A percentile compares a stretch with the other conserved stretches of the same genome.
Conservation (phyloP, 345 rosid genomes). For the Arabidopsis thaliana region DNA sequence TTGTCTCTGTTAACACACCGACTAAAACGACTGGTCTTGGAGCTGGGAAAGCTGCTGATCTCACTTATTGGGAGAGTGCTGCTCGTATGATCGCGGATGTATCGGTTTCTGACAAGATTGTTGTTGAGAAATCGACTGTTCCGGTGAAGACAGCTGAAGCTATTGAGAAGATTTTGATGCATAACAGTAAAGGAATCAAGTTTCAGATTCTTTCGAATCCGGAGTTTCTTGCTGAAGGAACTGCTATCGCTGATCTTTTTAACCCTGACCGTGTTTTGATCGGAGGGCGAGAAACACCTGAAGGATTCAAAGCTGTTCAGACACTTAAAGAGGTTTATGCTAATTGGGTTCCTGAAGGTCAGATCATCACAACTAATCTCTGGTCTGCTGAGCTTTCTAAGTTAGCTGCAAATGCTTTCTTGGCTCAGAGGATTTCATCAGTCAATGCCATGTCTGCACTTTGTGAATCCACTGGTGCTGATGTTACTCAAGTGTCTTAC, state of each 20-base stretch:
- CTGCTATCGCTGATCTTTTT: conserved; percentile 76
- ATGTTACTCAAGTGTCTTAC: conserved; percentile 76
- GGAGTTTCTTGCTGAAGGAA: conserved; percentile 94
- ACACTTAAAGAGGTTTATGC: conserved; percentile 83
- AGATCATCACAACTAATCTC: conserved; percentile 82
- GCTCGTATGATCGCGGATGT: conserved; percentile 97
- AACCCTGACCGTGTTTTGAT: conserved; percentile 87
- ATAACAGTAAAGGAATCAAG: conserved; percentile 90
- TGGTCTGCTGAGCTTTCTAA: conserved; percentile 97
- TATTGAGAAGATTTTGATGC: conserved; percentile 85
- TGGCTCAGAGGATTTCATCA: conserved; percentile 93
- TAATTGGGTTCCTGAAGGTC: conserved; percentile 80
- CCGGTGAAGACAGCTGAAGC: conserved; percentile 96
- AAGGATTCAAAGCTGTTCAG: conserved; percentile 73
- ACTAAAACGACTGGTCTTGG: conserved; percentile 91
- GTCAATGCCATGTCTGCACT: conserved; percentile 95
- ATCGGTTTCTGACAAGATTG: conserved; percentile 81
- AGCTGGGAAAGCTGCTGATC: conserved; percentile 96
- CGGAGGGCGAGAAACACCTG: conserved; percentile 91
- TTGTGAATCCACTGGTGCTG: conserved; percentile 87
- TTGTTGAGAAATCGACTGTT: conserved; percentile 92
- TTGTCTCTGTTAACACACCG: conserved; percentile 92
- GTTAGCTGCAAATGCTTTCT: conserved; percentile 92
- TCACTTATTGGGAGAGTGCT: conserved; percentile 95
- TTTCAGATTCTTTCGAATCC: conserved; percentile 94